Evolutionary conservation across 768 basidiomycete species (phyloP), one percentile per base, ranked within the genome.

Genomic region (Scleroderma citrinum): DNA sequence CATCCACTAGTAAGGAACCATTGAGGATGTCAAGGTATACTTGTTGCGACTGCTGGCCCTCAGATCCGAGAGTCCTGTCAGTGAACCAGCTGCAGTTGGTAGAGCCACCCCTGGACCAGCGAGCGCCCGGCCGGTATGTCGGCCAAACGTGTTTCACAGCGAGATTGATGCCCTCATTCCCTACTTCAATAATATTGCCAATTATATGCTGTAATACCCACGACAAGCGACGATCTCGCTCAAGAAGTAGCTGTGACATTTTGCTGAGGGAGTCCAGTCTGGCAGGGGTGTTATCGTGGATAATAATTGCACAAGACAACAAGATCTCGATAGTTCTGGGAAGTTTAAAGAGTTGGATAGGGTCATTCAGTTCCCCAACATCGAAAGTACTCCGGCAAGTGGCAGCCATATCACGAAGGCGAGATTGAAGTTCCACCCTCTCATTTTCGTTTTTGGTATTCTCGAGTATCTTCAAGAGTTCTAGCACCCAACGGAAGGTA

Each of bases 401-500:
- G 23, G 39, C 47, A 14, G 50, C 50, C 17, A 24, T 50, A 5
- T 51, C 50, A 29, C 47, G 40, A 41, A 51, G 13, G 0, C 47
- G 48, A 8, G 21, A 26, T 40, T 20, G 40, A 20, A 26, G 20
- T n/a, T n/a, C n/a, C n/a, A 16, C 35, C 23, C 13, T 19, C 20
- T 13, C 36, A 3, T 40, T 16, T 14, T 44, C 42, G 7, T 26
- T 29, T 5, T 5, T 17, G n/a, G 42, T 37, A 10, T 29, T 10
- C 32, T 57, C 52, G n/a, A 62, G 51, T 26, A 56, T 57, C 11
- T 47, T 16, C 12, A 48, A 31, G 11, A 70, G 50, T 30, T 71
- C 47, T 10, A 51, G 44, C 52, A 68, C 60, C 72, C 72, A 74
- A 19, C 53, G 29, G 32, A 62, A 58, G 17, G 64, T 53, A 2